Conservation (phyloP, 805 yeast genomes). For the Geotrichum ghanense region DNA sequence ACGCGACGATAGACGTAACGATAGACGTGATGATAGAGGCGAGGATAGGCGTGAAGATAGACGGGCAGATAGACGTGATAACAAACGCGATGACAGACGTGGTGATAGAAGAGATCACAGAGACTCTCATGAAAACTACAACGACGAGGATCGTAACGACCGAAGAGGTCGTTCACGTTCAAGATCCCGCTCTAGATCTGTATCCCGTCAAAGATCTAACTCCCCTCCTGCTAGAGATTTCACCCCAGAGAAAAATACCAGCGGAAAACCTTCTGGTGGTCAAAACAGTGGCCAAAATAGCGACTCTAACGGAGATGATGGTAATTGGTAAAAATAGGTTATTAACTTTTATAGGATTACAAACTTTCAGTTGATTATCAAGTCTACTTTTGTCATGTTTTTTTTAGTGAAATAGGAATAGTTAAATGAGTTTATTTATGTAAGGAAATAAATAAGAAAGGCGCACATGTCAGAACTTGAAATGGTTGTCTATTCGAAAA, state of each 20-base stretch:
- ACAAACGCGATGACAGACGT: conserved; percentile 9
- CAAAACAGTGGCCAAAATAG: neutral
- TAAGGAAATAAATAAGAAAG: neutral
- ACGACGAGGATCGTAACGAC: neutral
- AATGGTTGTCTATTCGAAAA: too few relatives aligned
- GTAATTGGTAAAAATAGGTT: neutral
- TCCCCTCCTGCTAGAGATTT: neutral
- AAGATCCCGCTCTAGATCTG: neutral
- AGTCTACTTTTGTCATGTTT: too few relatives aligned
- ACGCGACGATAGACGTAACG: conserved; percentile 1
- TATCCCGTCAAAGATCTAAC: neutral
- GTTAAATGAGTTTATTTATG: neutral
- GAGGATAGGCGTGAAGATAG: conserved; percentile 10
- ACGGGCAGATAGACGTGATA: conserved; percentile 8
- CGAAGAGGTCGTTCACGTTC: conserved; percentile 3
- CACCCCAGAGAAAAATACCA: neutral
- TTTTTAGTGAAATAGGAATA: neutral
- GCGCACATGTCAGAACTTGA: too few relatives aligned
- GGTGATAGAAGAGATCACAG: conserved; percentile 6
- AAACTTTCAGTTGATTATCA: too few relatives aligned
- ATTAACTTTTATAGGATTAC: too few relatives aligned
- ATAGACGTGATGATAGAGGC: conserved; percentile 4
- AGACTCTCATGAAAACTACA: neutral
- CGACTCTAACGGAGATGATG: neutral
- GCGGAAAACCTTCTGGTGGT: neutral